Conservation (phyloP, 2,329 filamentous ascomycete species). For the Atkinsonella hypoxylon region DNA sequence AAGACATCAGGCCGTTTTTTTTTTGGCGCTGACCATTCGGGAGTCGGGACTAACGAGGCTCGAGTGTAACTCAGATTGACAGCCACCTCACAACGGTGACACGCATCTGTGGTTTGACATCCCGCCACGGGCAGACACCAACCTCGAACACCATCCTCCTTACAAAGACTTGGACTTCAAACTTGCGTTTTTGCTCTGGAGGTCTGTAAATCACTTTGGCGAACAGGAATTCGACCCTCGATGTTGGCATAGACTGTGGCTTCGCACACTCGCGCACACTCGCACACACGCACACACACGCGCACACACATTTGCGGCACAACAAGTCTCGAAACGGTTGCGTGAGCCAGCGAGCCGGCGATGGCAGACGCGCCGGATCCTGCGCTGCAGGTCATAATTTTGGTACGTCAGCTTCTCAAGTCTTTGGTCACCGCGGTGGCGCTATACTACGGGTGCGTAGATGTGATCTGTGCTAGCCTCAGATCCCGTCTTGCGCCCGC, state of each 20-base stretch:
- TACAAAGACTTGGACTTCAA: not conserved
- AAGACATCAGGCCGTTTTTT: not conserved
- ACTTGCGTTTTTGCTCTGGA: not conserved
- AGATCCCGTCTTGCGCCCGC: not conserved
- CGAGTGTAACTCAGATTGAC: not conserved
- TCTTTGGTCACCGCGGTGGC: not conserved
- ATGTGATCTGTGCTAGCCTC: not conserved
- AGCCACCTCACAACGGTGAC: constrained; percentile 2
- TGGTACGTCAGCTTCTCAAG: constrained; percentile 33
- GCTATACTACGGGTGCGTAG: not conserved
- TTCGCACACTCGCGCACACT: too few relatives aligned
- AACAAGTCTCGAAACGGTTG: not conserved
- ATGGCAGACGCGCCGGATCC: constrained; percentile 23
- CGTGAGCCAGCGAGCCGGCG: constrained; percentile 4
- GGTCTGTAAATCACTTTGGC: not conserved
- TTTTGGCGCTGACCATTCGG: not conserved
- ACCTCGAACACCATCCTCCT: not conserved
- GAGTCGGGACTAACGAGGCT: not conserved
- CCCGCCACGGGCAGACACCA: not conserved
- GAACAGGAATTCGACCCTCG: not conserved
- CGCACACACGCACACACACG: too few relatives aligned
- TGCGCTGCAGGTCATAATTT: constrained; percentile 60
- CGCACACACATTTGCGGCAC: not conserved
- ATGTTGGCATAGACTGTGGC: not conserved
- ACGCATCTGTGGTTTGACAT: not conserved